Evolutionary conservation across 129 eudicot genomes (phyloP), one percentile per base, ranked within the genome.

Genomic region (Apium graveolens): DNA sequence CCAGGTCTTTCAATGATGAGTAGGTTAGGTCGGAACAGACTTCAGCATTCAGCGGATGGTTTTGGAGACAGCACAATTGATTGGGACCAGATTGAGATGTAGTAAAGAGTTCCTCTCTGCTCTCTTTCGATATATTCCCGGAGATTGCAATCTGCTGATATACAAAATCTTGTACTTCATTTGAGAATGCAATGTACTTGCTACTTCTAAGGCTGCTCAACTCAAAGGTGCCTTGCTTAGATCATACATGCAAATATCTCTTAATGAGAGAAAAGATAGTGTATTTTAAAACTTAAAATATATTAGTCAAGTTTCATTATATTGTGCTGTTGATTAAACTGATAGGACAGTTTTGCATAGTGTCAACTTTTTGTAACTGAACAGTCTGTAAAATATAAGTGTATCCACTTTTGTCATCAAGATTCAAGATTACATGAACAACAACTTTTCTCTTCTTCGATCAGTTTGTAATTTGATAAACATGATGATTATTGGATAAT

Each of bases 1-100:
- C 11, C 89, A 90, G 96, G 96, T 76, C 96, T 90, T 43, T 86
- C 96, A 5, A 37, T 81, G 57, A 90, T 86, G 92, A 86, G 88
- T 39, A 82, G 81, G 65, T 78, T 90, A 60, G 77, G 83, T 3
- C 80, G 82, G 3, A 82, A 57, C 75, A 82, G 82, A 75, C 73
- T 85, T 80, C 86, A 82, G n/a, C 76, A 76, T 12, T 55, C 62
- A 7, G 88, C 78, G 5, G 32, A 26, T 46, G 74, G 66, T 43
- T 82, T 84, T 51, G 90, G 70, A 5, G 92, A 84, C 53, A 65
- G 62, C 48, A 41, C 89, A 4, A 78, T 84, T 29, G 85, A 90
- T 51, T 86, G 92, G 90, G 90, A 90, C 43, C 80, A 57, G 17
- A 68, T 80, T 45, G 86, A 74, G 70, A 82, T 66, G 75, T 78